phyloP scores from a whole-genome alignment of 257 asterid genomes.

The Avicennia marina region DNA sequence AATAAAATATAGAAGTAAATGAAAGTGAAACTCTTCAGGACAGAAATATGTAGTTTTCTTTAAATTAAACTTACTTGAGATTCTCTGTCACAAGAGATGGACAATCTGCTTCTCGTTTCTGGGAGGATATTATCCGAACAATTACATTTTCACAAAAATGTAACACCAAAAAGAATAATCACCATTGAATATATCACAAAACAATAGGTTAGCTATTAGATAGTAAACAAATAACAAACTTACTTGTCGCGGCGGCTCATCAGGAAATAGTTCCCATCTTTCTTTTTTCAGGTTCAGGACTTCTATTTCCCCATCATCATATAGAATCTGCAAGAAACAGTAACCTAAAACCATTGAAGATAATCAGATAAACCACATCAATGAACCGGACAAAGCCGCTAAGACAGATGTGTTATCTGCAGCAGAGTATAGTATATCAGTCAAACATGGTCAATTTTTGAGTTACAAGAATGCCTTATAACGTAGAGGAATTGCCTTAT shows the following conservation, averaged over 20 bases:
- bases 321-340: conserved; percentile 33
- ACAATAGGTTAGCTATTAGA: not conserved
- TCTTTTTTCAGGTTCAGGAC: conserved; percentile 36
- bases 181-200: not conserved
- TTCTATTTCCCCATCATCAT: conserved; percentile 44
- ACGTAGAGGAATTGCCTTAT: not conserved
- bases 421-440: not conserved
- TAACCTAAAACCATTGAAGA: conserved; percentile 11
- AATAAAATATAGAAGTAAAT: not conserved
- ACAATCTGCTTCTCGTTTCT: conserved; percentile 23
- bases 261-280: conserved; percentile 33
- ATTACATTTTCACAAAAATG: conserved; percentile 7
- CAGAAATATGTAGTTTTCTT: not conserved
- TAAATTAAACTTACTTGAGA: conserved; percentile 38
- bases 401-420: conserved; percentile 1
- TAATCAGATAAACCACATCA: not conserved
- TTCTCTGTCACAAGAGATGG: conserved; percentile 26
- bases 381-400: not conserved
- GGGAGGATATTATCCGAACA: conserved; percentile 20
- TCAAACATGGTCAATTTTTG: no score
- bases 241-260: conserved; percentile 26
- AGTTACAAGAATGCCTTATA: no score
- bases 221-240: conserved; percentile 14
- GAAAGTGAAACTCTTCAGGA: not conserved
- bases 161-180: not conserved